Evolutionary conservation across 805 yeast genomes (phyloP), one percentile per base, ranked within the genome.

Genomic region (Wickerhamomyces xylosicus): DNA sequence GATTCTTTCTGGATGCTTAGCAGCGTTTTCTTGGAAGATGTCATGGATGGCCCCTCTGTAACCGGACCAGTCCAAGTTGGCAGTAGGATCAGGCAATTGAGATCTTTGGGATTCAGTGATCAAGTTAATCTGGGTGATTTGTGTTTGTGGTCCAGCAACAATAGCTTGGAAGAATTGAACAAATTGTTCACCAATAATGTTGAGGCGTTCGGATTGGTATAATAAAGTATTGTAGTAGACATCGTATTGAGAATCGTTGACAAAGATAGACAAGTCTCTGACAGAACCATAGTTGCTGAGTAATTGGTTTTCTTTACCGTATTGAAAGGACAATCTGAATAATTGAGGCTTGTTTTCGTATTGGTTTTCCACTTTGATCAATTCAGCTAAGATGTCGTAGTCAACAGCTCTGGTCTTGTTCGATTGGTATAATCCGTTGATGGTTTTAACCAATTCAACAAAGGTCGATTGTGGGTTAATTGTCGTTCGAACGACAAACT

Each of bases 1-100:
- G 11, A 83, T 69, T 56, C 95, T 74, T 27, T 85, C 87, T 3
- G 98, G 98, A 57, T 74, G 78, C 49, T 71, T 71, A 35, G 69
- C 77, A 13, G 98, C 96, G 56, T 92, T 94, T 41, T 71, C 77
- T 61, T 83, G 79, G 62, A 92, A 92, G 34, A 92, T 89, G 53
- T 92, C 98, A 55, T 92, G 99, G 51, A 92, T 94, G 14, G 97
- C 89, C 35, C 99, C 98, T 48, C 94, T 72, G 61, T 76, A 92
- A 21, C 82, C 83, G 33, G 79, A 68, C 97, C 97, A 92, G 61
- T 87, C 95, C 47, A 92, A 69, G 50, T 87, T 82, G 9, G 65
- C 58, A 8, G 86, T 84, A 34, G 99, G 97, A 57, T 89, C 89
- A 6, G 98, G 98, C 40, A 94, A 66, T 2, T 67, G 61, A 1